Conservation (phyloP, 1,284 basidiomycete species). For the Sporisorium scitamineum region DNA sequence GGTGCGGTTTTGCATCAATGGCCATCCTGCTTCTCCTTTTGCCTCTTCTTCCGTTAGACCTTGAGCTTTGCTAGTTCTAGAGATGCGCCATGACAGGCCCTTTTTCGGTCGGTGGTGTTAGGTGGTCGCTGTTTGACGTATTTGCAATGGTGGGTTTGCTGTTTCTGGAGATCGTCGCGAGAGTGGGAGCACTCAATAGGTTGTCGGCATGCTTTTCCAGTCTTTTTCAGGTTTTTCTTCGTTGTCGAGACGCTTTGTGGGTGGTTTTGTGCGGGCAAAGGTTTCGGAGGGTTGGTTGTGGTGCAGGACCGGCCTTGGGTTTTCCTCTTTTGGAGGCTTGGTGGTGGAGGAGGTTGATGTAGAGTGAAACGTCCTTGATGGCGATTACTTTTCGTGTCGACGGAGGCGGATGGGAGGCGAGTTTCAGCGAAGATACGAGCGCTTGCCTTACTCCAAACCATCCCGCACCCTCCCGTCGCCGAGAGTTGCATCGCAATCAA, state of each 20-base stretch:
- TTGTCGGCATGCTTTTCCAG: slow-evolving; percentile 40
- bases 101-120: not conserved
- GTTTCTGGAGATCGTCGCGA: slow-evolving; percentile 37
- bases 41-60: not conserved
- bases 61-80: not conserved
- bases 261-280: not conserved
- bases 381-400: not conserved
- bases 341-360: not conserved
- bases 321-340: not conserved
- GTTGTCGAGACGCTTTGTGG: slow-evolving; percentile 20
- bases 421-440: slow-evolving; percentile 40
- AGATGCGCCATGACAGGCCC: slow-evolving; percentile 12
- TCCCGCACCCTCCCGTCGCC: not conserved
- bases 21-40: slow-evolving; percentile 31
- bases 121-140: slow-evolving; percentile 17
- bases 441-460: slow-evolving; percentile 23
- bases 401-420: slow-evolving; percentile 13
- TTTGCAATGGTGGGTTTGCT: not conserved
- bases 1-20: slow-evolving; percentile 27
- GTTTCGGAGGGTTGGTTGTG: slow-evolving; percentile 6
- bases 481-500: not conserved
- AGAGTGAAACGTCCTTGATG: not conserved
- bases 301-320: slow-evolving; percentile 28
- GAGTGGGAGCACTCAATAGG: not conserved
- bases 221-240: slow-evolving; percentile 9